Evolutionary conservation across 805 yeast species (phyloP), one percentile per base, ranked within the genome.

Genomic region (Torulaspora delbrueckii): DNA sequence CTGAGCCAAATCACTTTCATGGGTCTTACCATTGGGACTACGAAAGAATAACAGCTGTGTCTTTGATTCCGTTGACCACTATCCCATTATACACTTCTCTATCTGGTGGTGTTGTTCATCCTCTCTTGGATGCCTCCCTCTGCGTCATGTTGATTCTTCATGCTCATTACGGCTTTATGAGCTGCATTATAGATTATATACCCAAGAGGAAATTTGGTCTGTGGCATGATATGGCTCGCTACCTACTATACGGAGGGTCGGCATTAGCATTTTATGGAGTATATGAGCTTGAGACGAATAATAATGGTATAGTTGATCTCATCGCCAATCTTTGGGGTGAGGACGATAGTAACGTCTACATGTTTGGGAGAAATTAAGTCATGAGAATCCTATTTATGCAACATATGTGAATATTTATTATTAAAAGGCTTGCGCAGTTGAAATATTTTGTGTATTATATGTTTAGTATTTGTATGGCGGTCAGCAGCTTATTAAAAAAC

Each of bases 1-100:
- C 87, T 27, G 68, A 72, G 42, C 66, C 81, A 4, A 71, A 74
- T 57, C 73, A 74, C 53, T 57, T 70, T 43, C 81, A 83, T 52
- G 93, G 91, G 14, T 79, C 90, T 0, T 73, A 71, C 52, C 91
- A 84, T 67, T 84, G 90, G 90, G 74, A 84, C 31, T 70, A 77
- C 52, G 91, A 86, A 65, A 75, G 84, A 62, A 50, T 75, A 10
- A 76, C 81, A 8, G 75, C 84, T 12, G 61, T 79, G 34, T 76
- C 81, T 1, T 60, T 86, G 69, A 68, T 84, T 23, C 95, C 95
- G 3, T 68, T 85, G 44, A 66, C 79, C 3, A 62, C 78, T 22
- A 67, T 82, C 6, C 90, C 93, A 2, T 50, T 66, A 27, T 63
- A 54, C 41, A 53, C 62, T 6, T 56, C 63, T 6, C 74, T 83